A percentile compares a stretch with the other conserved stretches of the same genome.
These are phyloP conservation scores for Lachnellula hyalina DNA, from an alignment of 2,329 filamentous ascomycete species.

Conservation along the genomic window DNA sequence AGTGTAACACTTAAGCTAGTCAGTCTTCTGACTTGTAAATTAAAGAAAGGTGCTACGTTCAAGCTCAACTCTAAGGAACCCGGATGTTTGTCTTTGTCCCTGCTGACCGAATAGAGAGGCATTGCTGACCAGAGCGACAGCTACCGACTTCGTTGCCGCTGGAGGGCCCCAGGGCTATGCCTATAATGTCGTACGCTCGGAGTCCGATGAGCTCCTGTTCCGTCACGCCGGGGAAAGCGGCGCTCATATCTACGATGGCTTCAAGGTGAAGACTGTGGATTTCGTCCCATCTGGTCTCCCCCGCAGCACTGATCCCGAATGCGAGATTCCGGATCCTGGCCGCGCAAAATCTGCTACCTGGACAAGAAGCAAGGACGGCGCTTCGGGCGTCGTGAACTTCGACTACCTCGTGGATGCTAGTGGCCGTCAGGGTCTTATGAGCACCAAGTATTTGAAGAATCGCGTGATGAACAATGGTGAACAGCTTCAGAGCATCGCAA, in stretches of 20 bases:
- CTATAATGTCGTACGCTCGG: conserved; percentile 44
- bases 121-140: conserved; percentile 20
- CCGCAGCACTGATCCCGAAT: not conserved
- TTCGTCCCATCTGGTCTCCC: conserved; percentile 23
- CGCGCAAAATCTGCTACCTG: conserved; percentile 35
- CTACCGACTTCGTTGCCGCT: conserved; percentile 39
- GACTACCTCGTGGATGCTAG: conserved; percentile 46
- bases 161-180: conserved; percentile 36
- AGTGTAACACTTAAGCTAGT: not conserved
- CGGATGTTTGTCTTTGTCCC: not conserved
- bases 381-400: conserved; percentile 37
- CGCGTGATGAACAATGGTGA: conserved; percentile 39
- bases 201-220: conserved; percentile 42
- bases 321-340: conserved; percentile 18
- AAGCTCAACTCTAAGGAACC: conserved; percentile 4
- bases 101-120: not conserved
- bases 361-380: conserved; percentile 29
- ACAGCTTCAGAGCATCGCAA: conserved; percentile 43
- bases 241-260: conserved; percentile 38
- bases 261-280: conserved; percentile 33
- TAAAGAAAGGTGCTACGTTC: conserved; percentile 5
- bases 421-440: conserved; percentile 40
- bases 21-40: not conserved
- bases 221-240: conserved; percentile 37
- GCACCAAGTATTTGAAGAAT: conserved; percentile 45